Evolutionary conservation across 352 stramenopile genomes (phyloP).

Genomic region (Globisporangium nagaii): DNA sequence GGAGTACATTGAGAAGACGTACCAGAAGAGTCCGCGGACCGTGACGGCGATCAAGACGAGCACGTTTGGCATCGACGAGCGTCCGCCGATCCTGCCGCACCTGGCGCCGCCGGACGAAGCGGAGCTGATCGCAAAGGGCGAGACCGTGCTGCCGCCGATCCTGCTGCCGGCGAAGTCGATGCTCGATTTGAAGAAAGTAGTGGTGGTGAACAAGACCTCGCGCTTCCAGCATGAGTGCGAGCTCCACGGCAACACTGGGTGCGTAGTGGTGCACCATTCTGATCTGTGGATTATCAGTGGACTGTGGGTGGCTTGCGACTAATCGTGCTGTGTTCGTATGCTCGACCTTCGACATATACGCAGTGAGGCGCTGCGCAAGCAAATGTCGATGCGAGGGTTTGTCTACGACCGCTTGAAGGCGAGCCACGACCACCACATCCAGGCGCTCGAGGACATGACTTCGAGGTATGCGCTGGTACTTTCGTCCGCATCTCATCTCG

Average conservation of each 20-base stretch:
- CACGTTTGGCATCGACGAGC: background rate
- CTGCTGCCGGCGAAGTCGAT: constrained; percentile 36
- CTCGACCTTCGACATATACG: too few relatives aligned
- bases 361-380: constrained; percentile 82
- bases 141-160: constrained; percentile 28
- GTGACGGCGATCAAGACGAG: constrained; percentile 13
- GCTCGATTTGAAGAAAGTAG: constrained; percentile 73
- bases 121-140: background rate
- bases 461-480: too few relatives aligned
- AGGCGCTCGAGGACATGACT: constrained; percentile 83
- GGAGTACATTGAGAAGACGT: constrained; percentile 85
- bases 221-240: constrained; percentile 84
- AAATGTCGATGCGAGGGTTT: constrained; percentile 89
- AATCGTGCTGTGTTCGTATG: too few relatives aligned
- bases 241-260: constrained; percentile 77
- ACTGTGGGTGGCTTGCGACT: constrained; percentile 6
- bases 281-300: background rate
- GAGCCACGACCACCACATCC: constrained; percentile 83
- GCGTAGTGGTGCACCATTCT: constrained; percentile 16
- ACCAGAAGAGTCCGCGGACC: constrained; percentile 30
- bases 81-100: constrained; percentile 5
- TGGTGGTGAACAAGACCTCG: constrained; percentile 86
- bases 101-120: background rate
- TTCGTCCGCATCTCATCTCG: too few relatives aligned
- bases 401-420: constrained; percentile 82